Evolutionary conservation across 176 grass and related monocot genomes (phyloP), one percentile per base, ranked within the genome.

Genomic region (Saccharum spontaneum): DNA sequence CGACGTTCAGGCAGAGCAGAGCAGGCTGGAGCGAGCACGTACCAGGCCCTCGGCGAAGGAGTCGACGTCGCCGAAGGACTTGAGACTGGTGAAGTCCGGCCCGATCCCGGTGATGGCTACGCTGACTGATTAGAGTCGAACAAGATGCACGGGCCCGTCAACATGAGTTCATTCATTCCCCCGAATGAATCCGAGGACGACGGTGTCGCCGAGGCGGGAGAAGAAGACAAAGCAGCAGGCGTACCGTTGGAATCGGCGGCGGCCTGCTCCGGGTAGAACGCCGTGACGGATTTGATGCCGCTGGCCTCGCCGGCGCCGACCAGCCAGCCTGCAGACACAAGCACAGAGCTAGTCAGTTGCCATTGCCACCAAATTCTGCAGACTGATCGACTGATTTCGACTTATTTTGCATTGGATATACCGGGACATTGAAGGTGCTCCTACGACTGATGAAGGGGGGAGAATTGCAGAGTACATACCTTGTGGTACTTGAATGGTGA

Each of bases 71-170:
- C 96, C 96, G 59, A 98, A 98, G 39, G 96, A 98, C 60, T 90
- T 90, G 52, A 95, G 83, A 83, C 89, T 98, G 77, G 96, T 98
- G 89, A 95, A 98, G 87, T 98, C 96, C n/a, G 93, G 96, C 81
- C 91, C 92, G 70, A 98, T 78, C 37, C 93, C 92, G 55, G 96
- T 95, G 73, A 95, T 98, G 44, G 85, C 93, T 14, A 98, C 91
- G 77, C 96, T 98, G 64, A 95, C 96, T 98, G 87, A 80, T 22
- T 78, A 57, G 52, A 57, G 18, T 22, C 18, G 7, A 22, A 9
- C 18, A n/a, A 57, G 54, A 57, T 9, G 54, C 50, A 55, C 17
- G 0, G 18, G 5, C 50, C 50, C 50, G 50, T 55, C 50, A 20
- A 0, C 50, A 6, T 20, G 50, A 55, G 50, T 20, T 54, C 15